Evolutionary conservation across 495 filamentous ascomycete genomes (phyloP), one percentile per base, ranked within the genome.

Genomic region (Penicillium daleae): DNA sequence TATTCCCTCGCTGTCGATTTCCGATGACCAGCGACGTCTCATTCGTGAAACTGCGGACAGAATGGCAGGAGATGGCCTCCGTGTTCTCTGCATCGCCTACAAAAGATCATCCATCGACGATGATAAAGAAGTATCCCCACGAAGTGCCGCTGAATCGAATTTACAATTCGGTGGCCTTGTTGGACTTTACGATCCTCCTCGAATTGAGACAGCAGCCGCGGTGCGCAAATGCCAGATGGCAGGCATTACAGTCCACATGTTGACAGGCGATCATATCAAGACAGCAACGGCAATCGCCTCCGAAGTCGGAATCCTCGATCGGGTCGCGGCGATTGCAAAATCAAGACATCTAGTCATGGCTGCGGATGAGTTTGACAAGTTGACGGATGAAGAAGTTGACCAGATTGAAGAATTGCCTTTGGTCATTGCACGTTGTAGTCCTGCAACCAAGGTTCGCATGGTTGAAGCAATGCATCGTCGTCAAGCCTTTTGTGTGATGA

Each of bases 31-130:
- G 51, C 74, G 83, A 61, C 72, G 80, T 10, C 78, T 88, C 64
- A 87, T 88, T 4, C 74, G 84, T 17, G 83, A 87, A 39, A 71
- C 83, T 37, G 90, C 87, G 55, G 80, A 85, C 15, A 69, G 79
- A 60, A 82, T 92, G 68, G 91, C 91, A 0, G 84, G 84, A 17
- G 87, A 92, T 70, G 91, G 91, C n/a, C 86, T 92, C 40, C 85
- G 91, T 56, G 91, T 94, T 6, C 85, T 95, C 4, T 90, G 89
- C n/a, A 77, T 93, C 48, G 90, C 89, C 29, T 84, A 85, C 37
- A 83, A 84, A 50, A 67, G 56, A 33, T 31, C 67, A 0, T 56
- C 69, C 2, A 73, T 76, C 12, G 37, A 70, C 3, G 55, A 71
- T 17, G 54, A 64, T 0, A 42, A 66, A 10, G 57, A 69, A 24